These are phyloP conservation scores for Botryotinia globosa DNA, from an alignment of 2,329 filamentous ascomycete genomes.

Conservation along the genomic window DNA sequence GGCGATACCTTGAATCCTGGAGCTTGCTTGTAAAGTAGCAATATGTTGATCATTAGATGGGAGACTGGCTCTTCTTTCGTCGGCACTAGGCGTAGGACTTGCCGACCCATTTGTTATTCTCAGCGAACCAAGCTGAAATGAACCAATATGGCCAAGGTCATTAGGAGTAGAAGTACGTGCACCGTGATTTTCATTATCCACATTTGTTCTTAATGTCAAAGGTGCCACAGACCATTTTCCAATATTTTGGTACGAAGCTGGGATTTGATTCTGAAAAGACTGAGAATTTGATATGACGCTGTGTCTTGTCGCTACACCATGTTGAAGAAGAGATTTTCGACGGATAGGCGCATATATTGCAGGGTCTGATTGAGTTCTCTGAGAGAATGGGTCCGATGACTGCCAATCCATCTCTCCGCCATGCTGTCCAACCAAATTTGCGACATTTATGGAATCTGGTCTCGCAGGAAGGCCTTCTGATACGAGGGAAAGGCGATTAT, in stretches of 20 bases:
- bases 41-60: slow-evolving; percentile 2
- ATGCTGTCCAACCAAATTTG: slow-evolving; percentile 15
- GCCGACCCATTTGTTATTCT: slow-evolving; percentile 59
- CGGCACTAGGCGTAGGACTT: slow-evolving; percentile 49
- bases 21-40: slow-evolving; percentile 5
- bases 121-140: slow-evolving; percentile 60
- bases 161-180: slow-evolving; percentile 46
- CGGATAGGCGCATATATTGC: slow-evolving; percentile 34
- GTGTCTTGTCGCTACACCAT: slow-evolving; percentile 37
- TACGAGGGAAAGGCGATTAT: slow-evolving; percentile 34
- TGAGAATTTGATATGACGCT: slow-evolving; percentile 18
- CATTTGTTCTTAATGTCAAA: slow-evolving; percentile 14
- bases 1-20: slow-evolving; percentile 22
- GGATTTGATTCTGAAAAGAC: slow-evolving; percentile 21
- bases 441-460: slow-evolving; percentile 20
- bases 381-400: slow-evolving; percentile 12
- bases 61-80: slow-evolving; percentile 25
- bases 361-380: slow-evolving; percentile 29
- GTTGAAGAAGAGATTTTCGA: slow-evolving; percentile 36
- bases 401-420: slow-evolving; percentile 18
- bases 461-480: slow-evolving; percentile 28
- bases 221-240: slow-evolving; percentile 15
- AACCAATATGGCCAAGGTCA: slow-evolving; percentile 56
- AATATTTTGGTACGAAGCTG: slow-evolving; percentile 9
- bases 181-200: slow-evolving; percentile 9